phyloP scores from a whole-genome alignment of 2,329 filamentous ascomycete species.

The Pyricularia sp. region DNA sequence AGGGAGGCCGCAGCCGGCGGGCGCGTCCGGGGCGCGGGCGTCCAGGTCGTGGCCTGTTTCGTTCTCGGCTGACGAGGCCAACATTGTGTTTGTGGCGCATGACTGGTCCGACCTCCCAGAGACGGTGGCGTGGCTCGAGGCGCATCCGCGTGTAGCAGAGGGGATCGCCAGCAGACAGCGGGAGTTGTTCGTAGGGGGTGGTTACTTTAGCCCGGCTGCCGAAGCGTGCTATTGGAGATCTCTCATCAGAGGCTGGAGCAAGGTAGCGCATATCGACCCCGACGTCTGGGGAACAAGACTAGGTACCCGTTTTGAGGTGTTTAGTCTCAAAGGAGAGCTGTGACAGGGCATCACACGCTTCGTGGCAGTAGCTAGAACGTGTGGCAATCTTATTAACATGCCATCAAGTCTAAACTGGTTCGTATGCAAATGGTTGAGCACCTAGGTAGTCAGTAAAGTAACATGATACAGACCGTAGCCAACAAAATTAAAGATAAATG shows the following conservation, averaged over 20 bases:
- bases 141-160: constrained; percentile 27
- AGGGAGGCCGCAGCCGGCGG: constrained; percentile 6
- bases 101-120: constrained; percentile 38
- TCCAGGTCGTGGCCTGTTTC: constrained; percentile 24
- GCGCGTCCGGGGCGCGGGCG: constrained; percentile 6
- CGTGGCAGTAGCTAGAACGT: not conserved
- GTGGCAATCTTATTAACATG: not conserved
- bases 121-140: constrained; percentile 31
- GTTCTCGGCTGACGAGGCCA: constrained; percentile 23
- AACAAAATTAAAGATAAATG: too few relatives aligned
- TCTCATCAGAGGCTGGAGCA: constrained; percentile 32
- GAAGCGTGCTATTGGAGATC: constrained; percentile 41
- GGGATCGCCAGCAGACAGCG: constrained; percentile 35
- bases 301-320: constrained; percentile 27
- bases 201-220: constrained; percentile 35
- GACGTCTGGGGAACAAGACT: constrained; percentile 20
- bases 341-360: not conserved
- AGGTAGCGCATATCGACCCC: constrained; percentile 23
- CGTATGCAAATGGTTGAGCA: not conserved
- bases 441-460: not conserved
- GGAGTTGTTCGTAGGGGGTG: constrained; percentile 25
- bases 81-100: constrained; percentile 35
- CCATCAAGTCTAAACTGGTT: not conserved
- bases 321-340: constrained; percentile 15
- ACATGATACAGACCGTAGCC: too few relatives aligned